Percentiles rank a stretch among this genome's conserved stretches.
phyloP scores from a whole-genome alignment of 345 rosid genomes.

The Eucalyptus erythrocorys region DNA sequence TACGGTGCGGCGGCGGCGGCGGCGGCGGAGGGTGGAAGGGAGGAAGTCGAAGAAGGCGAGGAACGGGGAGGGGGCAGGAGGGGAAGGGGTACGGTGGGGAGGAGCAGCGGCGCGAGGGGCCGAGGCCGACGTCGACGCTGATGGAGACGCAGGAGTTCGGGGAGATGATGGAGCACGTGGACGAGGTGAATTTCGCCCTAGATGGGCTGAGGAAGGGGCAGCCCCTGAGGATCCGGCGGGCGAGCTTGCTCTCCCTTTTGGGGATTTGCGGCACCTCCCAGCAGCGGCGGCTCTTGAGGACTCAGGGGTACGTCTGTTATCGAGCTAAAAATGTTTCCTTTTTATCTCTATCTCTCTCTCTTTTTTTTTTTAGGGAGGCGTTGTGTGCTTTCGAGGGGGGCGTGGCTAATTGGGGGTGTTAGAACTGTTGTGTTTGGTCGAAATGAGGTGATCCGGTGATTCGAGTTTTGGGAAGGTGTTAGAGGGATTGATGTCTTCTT shows the following conservation, averaged over 20 bases:
- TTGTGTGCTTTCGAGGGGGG: not conserved
- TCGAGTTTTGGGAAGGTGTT: not conserved
- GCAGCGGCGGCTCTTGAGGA: constrained; percentile 74
- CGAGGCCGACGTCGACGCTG: constrained; percentile 52
- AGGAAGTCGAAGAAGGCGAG: constrained; percentile 55
- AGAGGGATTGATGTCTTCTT: not conserved
- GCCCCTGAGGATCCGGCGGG: constrained; percentile 72
- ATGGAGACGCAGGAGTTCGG: constrained; percentile 98
- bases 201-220: constrained; percentile 84
- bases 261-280: constrained; percentile 61
- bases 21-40: not conserved
- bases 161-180: constrained; percentile 98
- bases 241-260: constrained; percentile 68
- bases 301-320: constrained; percentile 40
- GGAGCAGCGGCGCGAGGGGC: not conserved
- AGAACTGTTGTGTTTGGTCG: not conserved
- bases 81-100: not conserved
- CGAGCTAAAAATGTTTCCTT: not conserved
- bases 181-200: constrained; percentile 91
- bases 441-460: not conserved
- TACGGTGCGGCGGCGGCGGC: not conserved
- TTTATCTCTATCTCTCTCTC: no score
- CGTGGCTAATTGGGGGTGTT: not conserved
- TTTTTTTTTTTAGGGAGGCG: no score
- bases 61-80: constrained; percentile 8